Percentiles rank a stretch among this genome's conserved stretches.
Evolutionary conservation across 78 protist species (phyloP).

Genomic region (Dictyostelium citrinum): DNA sequence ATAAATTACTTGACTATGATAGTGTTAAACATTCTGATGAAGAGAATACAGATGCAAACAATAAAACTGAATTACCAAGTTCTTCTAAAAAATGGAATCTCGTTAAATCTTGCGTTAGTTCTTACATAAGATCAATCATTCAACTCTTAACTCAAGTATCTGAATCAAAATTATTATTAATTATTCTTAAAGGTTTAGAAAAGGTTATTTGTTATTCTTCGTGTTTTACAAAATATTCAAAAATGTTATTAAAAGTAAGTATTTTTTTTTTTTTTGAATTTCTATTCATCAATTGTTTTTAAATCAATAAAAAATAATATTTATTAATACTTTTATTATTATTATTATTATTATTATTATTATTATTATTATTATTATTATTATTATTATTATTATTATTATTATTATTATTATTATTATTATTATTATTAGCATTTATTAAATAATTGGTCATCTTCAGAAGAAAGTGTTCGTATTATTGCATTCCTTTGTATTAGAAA

Average conservation of each 20-base stretch:
- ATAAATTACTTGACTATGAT: constrained; percentile 4
- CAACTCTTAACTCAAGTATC: constrained; percentile 29
- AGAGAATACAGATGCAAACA: neutral
- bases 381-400: neutral
- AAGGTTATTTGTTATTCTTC: constrained; percentile 25
- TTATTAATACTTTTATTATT: too few species aligned
- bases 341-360: too few species aligned
- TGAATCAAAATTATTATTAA: constrained; percentile 13
- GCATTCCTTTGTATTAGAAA: constrained; percentile 76
- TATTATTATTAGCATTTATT: constrained; percentile 12
- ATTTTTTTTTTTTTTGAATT: too few species aligned
- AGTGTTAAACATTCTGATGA: neutral
- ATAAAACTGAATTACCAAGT: constrained; percentile 15
- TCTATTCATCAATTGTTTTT: too few species aligned
- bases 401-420: neutral
- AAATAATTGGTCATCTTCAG: constrained; percentile 35
- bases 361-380: neutral
- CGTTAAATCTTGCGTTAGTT: neutral
- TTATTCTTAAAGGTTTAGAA: constrained; percentile 46
- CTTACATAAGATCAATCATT: constrained; percentile 26
- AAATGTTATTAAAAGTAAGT: constrained; percentile 23
- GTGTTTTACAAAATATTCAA: constrained; percentile 27
- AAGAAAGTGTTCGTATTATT: constrained; percentile 57
- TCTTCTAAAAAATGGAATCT: neutral
- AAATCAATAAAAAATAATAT: too few species aligned